Base-by-base conservation (phyloP, 2,329 filamentous ascomycete genomes). In the Microcera coccophila region DNA sequence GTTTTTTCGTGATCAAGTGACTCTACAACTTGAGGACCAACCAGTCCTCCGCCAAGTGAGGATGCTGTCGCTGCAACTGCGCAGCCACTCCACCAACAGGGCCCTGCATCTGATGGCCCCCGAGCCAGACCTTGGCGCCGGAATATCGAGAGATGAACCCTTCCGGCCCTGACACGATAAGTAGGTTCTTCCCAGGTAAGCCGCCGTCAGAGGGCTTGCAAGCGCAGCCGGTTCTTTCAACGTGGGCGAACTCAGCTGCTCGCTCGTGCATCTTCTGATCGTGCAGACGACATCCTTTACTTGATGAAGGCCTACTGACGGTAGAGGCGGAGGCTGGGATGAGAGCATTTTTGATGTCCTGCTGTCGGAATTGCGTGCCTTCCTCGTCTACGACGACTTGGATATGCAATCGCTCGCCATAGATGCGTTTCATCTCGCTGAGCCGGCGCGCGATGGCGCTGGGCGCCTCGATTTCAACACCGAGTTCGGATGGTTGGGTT, bases 81-180 rank as follows among this genome's bases (percentile, higher is more conserved):
- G 75, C 78, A 16, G 90, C 65, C 3, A 90, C 62, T 0, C 90
- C 90, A 5, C 78, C 76, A 0, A 95, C 67, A 0, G 78, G 74
- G 0, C 90, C 90, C 58, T 95, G 90, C 10, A 78, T 72, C 65
- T 95, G 85, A 44, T 71, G 70, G 1, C 89, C 88, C 20, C 76
- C 75, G 10, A 74, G 70, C 86, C 88, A 94, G 3, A 79, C 67
- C 67, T 95, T 95, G 9, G 82, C 47, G 1, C 93, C 91, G 3
- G 89, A 88, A 67, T 86, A 87, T 50, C 85, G 78, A 33, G 79
- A 76, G 29, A 97, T 76, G 66, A 97, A 97, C 1, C 93, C 91
- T 41, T 95, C 88, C 0, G 93, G 91, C 0, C 93, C 93, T 1
- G 90, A 95, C 2, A 97, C 79, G 42, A 95, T 73, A n/a, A 96